Conservation (phyloP, 2,329 filamentous ascomycete genomes). For the Calonectria henricotiae region DNA sequence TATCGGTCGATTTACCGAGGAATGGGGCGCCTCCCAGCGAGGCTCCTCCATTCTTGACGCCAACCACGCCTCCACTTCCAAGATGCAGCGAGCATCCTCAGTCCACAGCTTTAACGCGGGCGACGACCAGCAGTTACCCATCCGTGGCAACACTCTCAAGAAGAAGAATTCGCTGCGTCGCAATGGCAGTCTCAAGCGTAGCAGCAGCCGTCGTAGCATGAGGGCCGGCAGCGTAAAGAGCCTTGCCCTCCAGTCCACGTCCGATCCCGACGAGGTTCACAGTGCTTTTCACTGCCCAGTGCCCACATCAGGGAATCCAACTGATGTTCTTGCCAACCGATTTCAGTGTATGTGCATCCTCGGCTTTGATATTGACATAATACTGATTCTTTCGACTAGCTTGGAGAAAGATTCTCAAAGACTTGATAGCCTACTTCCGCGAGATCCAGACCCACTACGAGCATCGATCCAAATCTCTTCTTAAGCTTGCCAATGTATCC, state of each 20-base stretch:
- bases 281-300: slow-evolving; percentile 93
- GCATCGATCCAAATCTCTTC: slow-evolving; percentile 83
- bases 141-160: slow-evolving; percentile 82
- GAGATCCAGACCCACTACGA: slow-evolving; percentile 95
- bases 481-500: slow-evolving; percentile 87
- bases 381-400: slow-evolving; percentile 66
- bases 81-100: slow-evolving; percentile 76
- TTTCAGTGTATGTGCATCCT: slow-evolving; percentile 82
- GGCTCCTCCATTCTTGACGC: slow-evolving; percentile 76
- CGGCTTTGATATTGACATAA: not conserved
- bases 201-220: slow-evolving; percentile 84
- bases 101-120: slow-evolving; percentile 69
- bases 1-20: slow-evolving; percentile 76
- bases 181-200: slow-evolving; percentile 82
- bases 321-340: slow-evolving; percentile 87
- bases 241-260: slow-evolving; percentile 79
- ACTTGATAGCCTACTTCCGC: slow-evolving; percentile 93
- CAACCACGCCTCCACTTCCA: slow-evolving; percentile 50
- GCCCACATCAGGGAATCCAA: slow-evolving; percentile 89
- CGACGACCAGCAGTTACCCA: slow-evolving; percentile 63
- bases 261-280: slow-evolving; percentile 79
- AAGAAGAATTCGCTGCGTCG: slow-evolving; percentile 88
- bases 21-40: slow-evolving; percentile 80
- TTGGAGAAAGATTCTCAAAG: slow-evolving; percentile 96
- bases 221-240: slow-evolving; percentile 91